Conservation (phyloP, 306 rosid genomes). For the Begonia masoniana region DNA sequence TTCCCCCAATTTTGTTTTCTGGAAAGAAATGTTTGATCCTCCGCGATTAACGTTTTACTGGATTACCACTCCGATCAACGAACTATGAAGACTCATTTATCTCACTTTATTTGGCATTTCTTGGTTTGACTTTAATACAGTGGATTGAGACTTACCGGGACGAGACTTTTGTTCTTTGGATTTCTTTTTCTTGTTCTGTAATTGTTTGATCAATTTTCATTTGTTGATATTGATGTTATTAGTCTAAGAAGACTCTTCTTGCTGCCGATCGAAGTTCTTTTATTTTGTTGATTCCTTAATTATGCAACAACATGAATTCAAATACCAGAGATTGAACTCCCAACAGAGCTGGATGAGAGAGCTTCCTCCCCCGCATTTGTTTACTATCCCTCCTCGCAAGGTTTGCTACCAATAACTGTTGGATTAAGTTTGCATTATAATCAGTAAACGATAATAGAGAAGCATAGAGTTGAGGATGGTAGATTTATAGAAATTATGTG, state of each 20-base stretch:
- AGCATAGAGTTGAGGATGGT: neutral
- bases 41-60: too few relatives aligned
- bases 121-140: neutral
- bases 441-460: too few relatives aligned
- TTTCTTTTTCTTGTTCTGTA: slow-evolving; percentile 5
- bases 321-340: slow-evolving; percentile 31
- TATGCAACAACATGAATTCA: slow-evolving; percentile 38
- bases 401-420: slow-evolving; percentile 20
- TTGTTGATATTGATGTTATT: slow-evolving; percentile 3
- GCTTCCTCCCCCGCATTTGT: slow-evolving; percentile 48
- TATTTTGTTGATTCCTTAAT: slow-evolving; percentile 7
- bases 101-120: neutral
- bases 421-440: too few relatives aligned
- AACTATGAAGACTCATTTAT: neutral
- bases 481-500: slow-evolving; percentile 18
- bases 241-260: neutral
- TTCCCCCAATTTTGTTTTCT: neutral
- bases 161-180: neutral
- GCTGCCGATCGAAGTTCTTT: neutral
- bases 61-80: too few relatives aligned
- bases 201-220: slow-evolving; percentile 1
- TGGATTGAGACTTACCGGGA: neutral
- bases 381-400: slow-evolving; percentile 55
- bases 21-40: neutral
- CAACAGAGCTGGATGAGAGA: slow-evolving; percentile 78